Evolutionary conservation across 2,329 filamentous ascomycete genomes (phyloP), one percentile per base, ranked within the genome.

Genomic region (Thielaviopsis euricoi): DNA sequence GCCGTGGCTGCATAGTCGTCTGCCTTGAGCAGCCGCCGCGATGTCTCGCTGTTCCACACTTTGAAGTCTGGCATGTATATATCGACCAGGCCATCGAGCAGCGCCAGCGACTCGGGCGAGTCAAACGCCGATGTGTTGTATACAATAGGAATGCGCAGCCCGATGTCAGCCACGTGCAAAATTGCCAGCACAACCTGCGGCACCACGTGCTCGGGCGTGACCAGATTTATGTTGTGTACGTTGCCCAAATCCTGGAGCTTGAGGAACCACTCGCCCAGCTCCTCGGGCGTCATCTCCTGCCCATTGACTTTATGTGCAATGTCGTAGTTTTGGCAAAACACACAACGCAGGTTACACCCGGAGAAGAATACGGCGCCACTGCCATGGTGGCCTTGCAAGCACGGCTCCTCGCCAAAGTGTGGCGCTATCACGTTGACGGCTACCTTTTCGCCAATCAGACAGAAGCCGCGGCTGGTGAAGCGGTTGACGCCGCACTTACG

Each of bases 51-150:
- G 26, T 78, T 78, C 87, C 86, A 93, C 10, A 90, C 81, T 68
- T 94, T 93, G 74, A 93, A 93, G 66, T 94, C 87, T 0, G 87
- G 85, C n/a, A 94, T 73, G 66, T 93, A 94, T 51, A 94, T 89
- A 67, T 93, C 87, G 0, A 93, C 81, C 26, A 94, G 72, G 0
- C 87, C 87, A 64, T 93, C 83, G 64, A 94, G 77, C 9, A 93
- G 73, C 60, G 81, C 70, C 1, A 94, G 72, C 0, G 84, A 89
- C 2, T 81, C 82, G 0, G 85, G 71, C 1, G 83, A 88, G 69
- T 94, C 88, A 65, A 87, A 94, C 12, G 84, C 82, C 0, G 85
- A 89, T 0, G 87, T 90, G 66, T 94, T 94, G 74, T 94, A 93
- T 37, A 94, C 77, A 63, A 94, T 83, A 1, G 87, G 87, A 12